Conservation (phyloP, 2,329 filamentous ascomycete species). For the Mycosphaerella sp. region DNA sequence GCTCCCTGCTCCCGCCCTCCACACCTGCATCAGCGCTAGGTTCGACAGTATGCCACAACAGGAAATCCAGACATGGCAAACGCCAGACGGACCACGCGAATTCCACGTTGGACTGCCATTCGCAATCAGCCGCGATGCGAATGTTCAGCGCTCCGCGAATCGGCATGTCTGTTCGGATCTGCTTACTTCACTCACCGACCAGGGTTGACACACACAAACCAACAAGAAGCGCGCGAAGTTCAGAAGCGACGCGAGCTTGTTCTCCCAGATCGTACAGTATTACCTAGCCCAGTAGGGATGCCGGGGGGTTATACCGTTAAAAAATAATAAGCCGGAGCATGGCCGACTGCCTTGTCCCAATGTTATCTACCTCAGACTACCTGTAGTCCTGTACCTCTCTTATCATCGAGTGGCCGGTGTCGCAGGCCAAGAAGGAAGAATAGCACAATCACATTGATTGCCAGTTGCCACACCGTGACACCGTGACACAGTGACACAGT, state of each 20-base stretch:
- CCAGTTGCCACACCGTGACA: too few relatives aligned
- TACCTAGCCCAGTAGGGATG: background rate
- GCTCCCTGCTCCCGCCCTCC: background rate
- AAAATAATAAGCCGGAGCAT: too few relatives aligned
- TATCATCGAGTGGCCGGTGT: too few relatives aligned
- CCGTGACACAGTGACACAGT: too few relatives aligned
- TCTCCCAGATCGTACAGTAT: background rate
- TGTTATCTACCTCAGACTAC: too few relatives aligned
- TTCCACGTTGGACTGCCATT: background rate
- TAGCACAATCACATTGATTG: too few relatives aligned
- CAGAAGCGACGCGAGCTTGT: background rate
- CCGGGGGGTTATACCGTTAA: background rate
- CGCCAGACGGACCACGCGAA: background rate
- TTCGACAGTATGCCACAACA: background rate
- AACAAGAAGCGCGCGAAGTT: background rate
- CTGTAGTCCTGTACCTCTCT: too few relatives aligned
- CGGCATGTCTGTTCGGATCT: background rate
- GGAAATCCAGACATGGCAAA: background rate
- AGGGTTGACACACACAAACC: conserved; percentile 2
- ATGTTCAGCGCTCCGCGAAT: background rate
- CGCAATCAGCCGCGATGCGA: background rate
- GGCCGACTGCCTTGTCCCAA: too few relatives aligned
- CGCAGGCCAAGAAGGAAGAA: too few relatives aligned
- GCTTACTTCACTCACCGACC: conserved; percentile 5
- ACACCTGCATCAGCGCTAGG: background rate